phyloP scores from a whole-genome alignment of 2,329 filamentous ascomycete genomes.

The Ophiostoma himal-ulmi region DNA sequence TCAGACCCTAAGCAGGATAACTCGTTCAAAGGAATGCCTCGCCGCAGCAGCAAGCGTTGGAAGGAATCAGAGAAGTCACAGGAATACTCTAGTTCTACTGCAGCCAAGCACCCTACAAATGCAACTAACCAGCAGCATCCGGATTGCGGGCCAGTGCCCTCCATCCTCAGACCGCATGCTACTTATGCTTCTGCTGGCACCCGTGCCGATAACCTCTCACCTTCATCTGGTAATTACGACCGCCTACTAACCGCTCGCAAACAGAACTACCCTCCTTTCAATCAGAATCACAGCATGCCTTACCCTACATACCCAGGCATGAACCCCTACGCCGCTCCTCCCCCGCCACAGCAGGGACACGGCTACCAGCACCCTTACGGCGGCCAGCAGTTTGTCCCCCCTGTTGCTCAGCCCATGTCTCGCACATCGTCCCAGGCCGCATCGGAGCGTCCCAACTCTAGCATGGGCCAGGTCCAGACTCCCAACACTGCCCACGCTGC shows the following conservation, averaged over 20 bases:
- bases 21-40: conserved; percentile 23
- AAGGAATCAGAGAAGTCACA: conserved; percentile 30
- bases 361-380: conserved; percentile 42
- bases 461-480: conserved; percentile 59
- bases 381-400: conserved; percentile 23
- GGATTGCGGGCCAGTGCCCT: neutral
- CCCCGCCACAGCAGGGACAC: conserved; percentile 42
- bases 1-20: conserved; percentile 8
- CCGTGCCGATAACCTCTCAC: conserved; percentile 49
- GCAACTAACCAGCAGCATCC: neutral
- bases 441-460: conserved; percentile 59
- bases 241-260: conserved; percentile 63
- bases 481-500: conserved; percentile 55
- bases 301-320: neutral
- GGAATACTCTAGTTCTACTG: conserved; percentile 10
- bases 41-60: conserved; percentile 44
- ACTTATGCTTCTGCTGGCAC: neutral
- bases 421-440: conserved; percentile 71
- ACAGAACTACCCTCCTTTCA: conserved; percentile 56
- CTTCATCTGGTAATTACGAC: conserved; percentile 65
- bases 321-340: conserved; percentile 29
- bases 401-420: conserved; percentile 67
- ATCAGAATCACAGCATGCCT: conserved; percentile 37
- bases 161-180: neutral
- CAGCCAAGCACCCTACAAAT: conserved; percentile 5